phyloP scores from a whole-genome alignment of 345 rosid species.

The Eucalyptus tenuipes region DNA sequence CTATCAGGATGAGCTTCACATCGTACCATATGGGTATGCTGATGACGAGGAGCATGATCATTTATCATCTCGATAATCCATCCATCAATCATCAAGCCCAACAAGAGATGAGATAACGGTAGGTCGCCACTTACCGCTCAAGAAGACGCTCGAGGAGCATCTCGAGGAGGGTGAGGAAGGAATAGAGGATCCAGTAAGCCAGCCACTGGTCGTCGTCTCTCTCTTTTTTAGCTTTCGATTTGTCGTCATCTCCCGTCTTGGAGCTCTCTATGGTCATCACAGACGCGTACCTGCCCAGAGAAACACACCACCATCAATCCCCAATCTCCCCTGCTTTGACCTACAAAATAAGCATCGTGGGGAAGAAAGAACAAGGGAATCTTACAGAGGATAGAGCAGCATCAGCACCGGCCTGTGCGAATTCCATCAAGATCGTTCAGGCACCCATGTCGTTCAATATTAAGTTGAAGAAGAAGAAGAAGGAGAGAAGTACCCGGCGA shows the following conservation, averaged over 20 bases:
- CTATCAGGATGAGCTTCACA: conserved; percentile 13
- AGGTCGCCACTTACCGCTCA: conserved; percentile 11
- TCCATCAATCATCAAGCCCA: background rate
- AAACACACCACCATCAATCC: background rate
- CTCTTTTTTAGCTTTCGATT: too few species aligned
- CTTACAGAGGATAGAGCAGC: conserved; percentile 37
- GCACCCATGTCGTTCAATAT: background rate
- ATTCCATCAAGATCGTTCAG: background rate
- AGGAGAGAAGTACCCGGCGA: background rate
- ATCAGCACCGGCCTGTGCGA: conserved; percentile 25
- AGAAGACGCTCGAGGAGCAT: conserved; percentile 16
- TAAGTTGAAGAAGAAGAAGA: background rate
- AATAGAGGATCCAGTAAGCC: conserved; percentile 37
- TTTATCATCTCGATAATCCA: background rate
- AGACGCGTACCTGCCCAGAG: conserved; percentile 18
- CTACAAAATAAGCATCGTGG: background rate
- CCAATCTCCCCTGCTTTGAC: background rate
- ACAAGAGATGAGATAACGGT: background rate
- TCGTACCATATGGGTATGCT: conserved; percentile 38
- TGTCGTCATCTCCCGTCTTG: too few species aligned
- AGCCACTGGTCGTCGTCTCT: conserved; percentile 34
- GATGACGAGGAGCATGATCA: background rate
- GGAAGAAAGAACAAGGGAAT: background rate
- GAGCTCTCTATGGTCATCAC: conserved; percentile 33
- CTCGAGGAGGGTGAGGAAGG: conserved; percentile 30